These are phyloP conservation scores for Mycena filopes DNA, from an alignment of 768 basidiomycete species.

Conservation along the genomic window DNA sequence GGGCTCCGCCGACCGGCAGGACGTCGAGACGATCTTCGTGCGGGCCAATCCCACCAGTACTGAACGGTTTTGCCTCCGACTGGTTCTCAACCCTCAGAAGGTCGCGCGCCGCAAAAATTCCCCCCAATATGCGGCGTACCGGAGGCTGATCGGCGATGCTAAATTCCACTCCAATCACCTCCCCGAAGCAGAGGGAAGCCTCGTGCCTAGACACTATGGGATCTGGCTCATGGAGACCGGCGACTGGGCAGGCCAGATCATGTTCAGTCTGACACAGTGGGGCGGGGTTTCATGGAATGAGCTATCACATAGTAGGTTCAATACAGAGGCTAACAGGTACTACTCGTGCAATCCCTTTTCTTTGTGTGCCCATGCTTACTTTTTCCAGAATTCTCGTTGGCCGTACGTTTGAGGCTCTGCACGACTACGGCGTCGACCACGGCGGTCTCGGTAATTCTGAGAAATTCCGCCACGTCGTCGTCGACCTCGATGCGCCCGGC, in stretches of 20 bases:
- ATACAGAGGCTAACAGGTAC: too few species aligned
- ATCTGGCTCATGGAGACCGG: conserved; percentile 20
- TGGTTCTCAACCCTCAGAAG: conserved; percentile 10
- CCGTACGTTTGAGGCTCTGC: conserved; percentile 11
- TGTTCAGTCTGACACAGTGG: conserved; percentile 22
- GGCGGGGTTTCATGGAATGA: conserved; percentile 16
- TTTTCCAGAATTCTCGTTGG: conserved; percentile 12
- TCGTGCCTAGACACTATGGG: conserved; percentile 17
- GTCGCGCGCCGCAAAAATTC: neutral
- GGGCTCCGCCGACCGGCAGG: neutral
- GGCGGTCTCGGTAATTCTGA: neutral
- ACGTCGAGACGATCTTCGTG: neutral
- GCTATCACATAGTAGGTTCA: neutral
- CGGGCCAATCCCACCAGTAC: neutral
- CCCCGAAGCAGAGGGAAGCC: neutral
- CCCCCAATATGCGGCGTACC: neutral
- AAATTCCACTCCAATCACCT: conserved; percentile 18
- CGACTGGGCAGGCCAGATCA: conserved; percentile 16
- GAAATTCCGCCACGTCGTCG: neutral
- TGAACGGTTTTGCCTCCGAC: conserved; percentile 8
- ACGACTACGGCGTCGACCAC: conserved; percentile 2
- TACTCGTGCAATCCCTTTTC: too few species aligned
- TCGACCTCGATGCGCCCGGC: conserved; percentile 3
- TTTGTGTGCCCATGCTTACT: too few species aligned
- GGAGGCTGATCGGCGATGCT: conserved; percentile 13